Base-by-base conservation (phyloP, 371 early-diverging fungal genomes). In the Mucor piriformis region DNA sequence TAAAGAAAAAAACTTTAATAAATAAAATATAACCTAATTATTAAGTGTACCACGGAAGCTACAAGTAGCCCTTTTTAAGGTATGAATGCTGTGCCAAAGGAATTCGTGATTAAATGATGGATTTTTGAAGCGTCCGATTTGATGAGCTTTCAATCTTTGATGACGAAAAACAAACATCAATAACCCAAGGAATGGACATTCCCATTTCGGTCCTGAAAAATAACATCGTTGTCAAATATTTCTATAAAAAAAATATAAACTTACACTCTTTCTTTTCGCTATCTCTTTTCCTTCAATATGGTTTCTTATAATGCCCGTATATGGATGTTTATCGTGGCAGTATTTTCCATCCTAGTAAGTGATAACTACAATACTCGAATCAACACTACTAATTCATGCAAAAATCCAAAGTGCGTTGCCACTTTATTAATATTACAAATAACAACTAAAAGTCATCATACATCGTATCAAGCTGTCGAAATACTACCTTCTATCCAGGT, bases 261-360 rank as follows among this genome's bases (percentile, higher is more conserved):
- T 42, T 42, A 5, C 21, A 6, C 21, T 23, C 23, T 44, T 21
- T 50, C 35, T 18, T 50, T 21, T n/a, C n/a, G n/a, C 20, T 34
- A 18, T 16, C 47, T 32, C 11, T 27, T 16, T 47, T 27, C 25
- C 3, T 24, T 11, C 40, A 47, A 12, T 11, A 56, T 48, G 49
- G 27, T 57, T 23, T 57, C 57, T 47, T 37, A 48, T 29, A 25
- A n/a, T 16, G 10, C 37, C 3, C 57, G 49, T 12, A 35, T 37
- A 38, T 57, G 57, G 57, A 24, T 38, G 12, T 57, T 57, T 16
- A 48, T 57, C 16, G 27, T 57, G 25, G 49, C 38, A 35, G 16
- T 48, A 3, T 38, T 57, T 23, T 57, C 47, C 1, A 37, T 48
- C 6, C 35, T 24, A 27, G 57, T 48, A 48, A 57, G 57, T 37